A percentile compares a stretch with the other conserved stretches of the same genome.
Evolutionary conservation across 768 basidiomycete species (phyloP).

Genomic region (Dioszegia crocea): DNA sequence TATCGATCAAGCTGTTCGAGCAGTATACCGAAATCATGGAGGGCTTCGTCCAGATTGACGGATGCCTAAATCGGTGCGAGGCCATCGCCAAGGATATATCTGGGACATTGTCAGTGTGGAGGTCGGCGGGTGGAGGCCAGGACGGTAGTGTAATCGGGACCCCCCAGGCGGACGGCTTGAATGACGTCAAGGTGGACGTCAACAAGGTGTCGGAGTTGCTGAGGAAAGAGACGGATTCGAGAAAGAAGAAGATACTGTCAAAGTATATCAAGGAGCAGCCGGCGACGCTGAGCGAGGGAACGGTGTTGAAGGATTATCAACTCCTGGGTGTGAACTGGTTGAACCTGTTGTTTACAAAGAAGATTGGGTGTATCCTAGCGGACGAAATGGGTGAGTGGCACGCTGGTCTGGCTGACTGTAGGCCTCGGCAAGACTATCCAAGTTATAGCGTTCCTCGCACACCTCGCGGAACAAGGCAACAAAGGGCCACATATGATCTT

Average conservation of each 20-base stretch:
- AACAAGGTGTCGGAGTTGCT: constrained; percentile 46
- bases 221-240: constrained; percentile 41
- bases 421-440: constrained; percentile 98
- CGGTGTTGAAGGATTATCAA: constrained; percentile 92
- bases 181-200: constrained; percentile 47
- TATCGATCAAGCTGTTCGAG: constrained; percentile 85
- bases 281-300: constrained; percentile 59
- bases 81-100: constrained; percentile 71
- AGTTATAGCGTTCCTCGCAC: constrained; percentile 93
- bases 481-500: constrained; percentile 87
- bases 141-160: constrained; percentile 31
- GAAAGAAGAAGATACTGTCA: constrained; percentile 47
- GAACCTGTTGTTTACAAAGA: constrained; percentile 72
- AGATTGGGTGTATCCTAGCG: constrained; percentile 88
- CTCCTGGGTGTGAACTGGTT: constrained; percentile 97
- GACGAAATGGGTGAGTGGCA: constrained; percentile 85
- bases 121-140: constrained; percentile 32
- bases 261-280: constrained; percentile 75
- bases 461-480: constrained; percentile 72
- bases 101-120: constrained; percentile 75
- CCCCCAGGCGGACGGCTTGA: constrained; percentile 38
- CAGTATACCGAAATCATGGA: constrained; percentile 77
- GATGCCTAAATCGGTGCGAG: constrained; percentile 82
- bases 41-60: constrained; percentile 77
- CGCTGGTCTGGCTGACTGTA: constrained; percentile 46